Conservation (phyloP, 2,329 filamentous ascomycete genomes). For the Aureobasidium subglaciale region DNA sequence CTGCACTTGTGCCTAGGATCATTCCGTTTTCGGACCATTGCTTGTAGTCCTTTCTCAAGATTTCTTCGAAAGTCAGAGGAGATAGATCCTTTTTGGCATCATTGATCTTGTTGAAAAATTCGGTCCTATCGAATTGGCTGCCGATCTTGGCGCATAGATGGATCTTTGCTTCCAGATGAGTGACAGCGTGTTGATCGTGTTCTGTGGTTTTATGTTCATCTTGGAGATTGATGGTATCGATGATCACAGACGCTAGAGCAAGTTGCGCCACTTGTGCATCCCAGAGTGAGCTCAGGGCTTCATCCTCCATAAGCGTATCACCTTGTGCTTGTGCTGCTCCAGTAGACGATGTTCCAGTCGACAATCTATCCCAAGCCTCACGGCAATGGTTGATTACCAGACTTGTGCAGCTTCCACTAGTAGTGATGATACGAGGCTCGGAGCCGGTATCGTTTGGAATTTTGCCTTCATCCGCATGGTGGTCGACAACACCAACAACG, state of each 20-base stretch:
- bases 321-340: conserved; percentile 35
- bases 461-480: conserved; percentile 65
- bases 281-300: conserved; percentile 32
- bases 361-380: conserved; percentile 49
- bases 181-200: conserved; percentile 52
- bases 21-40: conserved; percentile 56
- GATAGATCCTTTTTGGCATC: conserved; percentile 63
- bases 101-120: conserved; percentile 54
- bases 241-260: conserved; percentile 62
- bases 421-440: conserved; percentile 55
- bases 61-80: conserved; percentile 53
- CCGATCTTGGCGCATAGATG: conserved; percentile 29
- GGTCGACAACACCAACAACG: conserved; percentile 65
- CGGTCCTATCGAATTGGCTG: conserved; percentile 43
- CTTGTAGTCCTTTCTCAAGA: conserved; percentile 80
- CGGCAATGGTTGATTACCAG: conserved; percentile 57
- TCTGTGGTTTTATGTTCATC: conserved; percentile 55
- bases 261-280: conserved; percentile 59
- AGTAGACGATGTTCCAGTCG: conserved; percentile 23
- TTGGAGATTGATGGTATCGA: conserved; percentile 63
- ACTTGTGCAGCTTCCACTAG: conserved; percentile 66
- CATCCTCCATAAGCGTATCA: conserved; percentile 30
- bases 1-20: conserved; percentile 59
- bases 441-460: conserved; percentile 43
- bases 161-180: conserved; percentile 53